Evolutionary conservation across 441 rosid genomes (phyloP).

Genomic region (Populus trichocarpa): DNA sequence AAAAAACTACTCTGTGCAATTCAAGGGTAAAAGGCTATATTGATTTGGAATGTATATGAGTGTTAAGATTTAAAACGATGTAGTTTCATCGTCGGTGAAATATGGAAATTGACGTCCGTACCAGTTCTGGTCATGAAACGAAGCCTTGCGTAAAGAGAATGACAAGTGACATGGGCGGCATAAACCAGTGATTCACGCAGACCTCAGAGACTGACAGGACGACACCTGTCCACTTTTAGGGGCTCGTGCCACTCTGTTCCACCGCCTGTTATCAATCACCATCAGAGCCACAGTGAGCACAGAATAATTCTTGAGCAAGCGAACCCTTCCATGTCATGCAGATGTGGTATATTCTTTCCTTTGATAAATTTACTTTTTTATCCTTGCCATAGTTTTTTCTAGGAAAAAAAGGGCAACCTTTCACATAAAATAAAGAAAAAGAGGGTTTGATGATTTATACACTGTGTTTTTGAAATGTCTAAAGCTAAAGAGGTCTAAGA

Average conservation of each 20-base stretch:
- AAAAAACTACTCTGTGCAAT: no score
- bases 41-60: no score
- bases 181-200: neutral
- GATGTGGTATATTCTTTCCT: neutral
- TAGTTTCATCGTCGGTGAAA: neutral
- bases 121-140: neutral
- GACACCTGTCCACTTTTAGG: neutral
- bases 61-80: neutral
- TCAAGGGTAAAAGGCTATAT: no score
- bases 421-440: no score
- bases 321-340: neutral
- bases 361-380: neutral
- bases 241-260: neutral
- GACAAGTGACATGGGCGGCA: neutral
- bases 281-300: neutral
- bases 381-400: neutral
- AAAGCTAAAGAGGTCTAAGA: neutral
- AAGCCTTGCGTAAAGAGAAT: neutral
- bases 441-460: neutral
- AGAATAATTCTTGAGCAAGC: neutral
- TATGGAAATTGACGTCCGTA: neutral
- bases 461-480: neutral
- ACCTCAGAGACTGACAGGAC: neutral
- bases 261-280: neutral
- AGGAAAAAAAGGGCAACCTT: neutral